Evolutionary conservation across 371 early-diverging fungal species (phyloP).

Genomic region (Actinomortierella wolfii): DNA sequence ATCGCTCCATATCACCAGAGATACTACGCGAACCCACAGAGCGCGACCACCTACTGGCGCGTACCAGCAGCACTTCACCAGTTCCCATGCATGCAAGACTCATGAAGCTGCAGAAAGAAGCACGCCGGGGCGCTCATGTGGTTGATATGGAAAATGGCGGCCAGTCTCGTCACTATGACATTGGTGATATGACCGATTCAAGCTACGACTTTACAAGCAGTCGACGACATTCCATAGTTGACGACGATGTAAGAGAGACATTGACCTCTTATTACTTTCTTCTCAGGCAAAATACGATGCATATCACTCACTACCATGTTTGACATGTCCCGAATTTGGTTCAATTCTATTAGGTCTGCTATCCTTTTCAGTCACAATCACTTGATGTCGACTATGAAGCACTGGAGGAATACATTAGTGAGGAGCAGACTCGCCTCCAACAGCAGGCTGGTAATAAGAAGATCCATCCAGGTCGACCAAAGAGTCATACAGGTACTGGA

Average conservation of each 20-base stretch:
- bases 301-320: background rate
- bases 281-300: background rate
- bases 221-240: conserved; percentile 42
- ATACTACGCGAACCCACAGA: no score
- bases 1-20: no score
- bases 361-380: conserved; percentile 22
- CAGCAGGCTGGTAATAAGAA: no score
- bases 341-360: conserved; percentile 25
- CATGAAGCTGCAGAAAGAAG: conserved; percentile 30
- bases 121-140: conserved; percentile 23
- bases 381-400: conserved; percentile 30
- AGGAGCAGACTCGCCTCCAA: conserved; percentile 37
- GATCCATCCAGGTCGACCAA: no score
- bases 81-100: conserved; percentile 38
- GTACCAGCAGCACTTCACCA: conserved; percentile 35
- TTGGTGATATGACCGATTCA: conserved; percentile 37
- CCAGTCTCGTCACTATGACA: conserved; percentile 36
- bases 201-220: conserved; percentile 36
- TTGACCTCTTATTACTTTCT: background rate
- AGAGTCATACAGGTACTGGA: no score
- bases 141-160: conserved; percentile 40
- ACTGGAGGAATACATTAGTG: conserved; percentile 40
- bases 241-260: conserved; percentile 47
- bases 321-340: no score
- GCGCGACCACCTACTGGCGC: background rate